Percentiles rank a stretch among this genome's conserved stretches.
These are phyloP conservation scores for Phaeomoniella chlamydospora DNA, from an alignment of 2,329 filamentous ascomycete genomes.

Conservation along the genomic window DNA sequence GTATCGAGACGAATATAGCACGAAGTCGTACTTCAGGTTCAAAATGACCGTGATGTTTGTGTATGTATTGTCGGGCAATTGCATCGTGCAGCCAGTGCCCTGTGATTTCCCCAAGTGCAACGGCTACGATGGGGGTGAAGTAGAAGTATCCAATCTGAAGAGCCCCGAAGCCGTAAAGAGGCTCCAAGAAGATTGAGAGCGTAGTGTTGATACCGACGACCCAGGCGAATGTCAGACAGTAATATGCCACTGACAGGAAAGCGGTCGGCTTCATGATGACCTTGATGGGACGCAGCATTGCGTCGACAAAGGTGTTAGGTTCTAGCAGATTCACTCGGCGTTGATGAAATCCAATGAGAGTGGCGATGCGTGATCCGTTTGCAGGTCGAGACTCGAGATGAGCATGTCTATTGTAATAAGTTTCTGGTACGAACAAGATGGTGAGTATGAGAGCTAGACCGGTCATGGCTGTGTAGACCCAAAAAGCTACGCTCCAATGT, in stretches of 20 bases:
- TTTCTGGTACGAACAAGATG: conserved; percentile 21
- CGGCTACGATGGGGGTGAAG: conserved; percentile 41
- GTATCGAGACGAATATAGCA: conserved; percentile 31
- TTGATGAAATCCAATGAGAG: conserved; percentile 15
- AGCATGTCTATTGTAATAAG: conserved; percentile 21
- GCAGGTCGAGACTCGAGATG: conserved; percentile 15
- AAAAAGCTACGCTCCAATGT: conserved; percentile 21
- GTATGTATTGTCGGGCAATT: conserved; percentile 30
- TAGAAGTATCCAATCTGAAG: conserved; percentile 41
- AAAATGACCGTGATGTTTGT: conserved; percentile 34
- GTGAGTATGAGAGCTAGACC: conserved; percentile 18
- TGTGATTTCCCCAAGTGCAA: conserved; percentile 35
- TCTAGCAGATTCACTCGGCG: conserved; percentile 5
- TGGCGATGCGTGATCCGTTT: conserved; percentile 12
- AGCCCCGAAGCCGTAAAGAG: conserved; percentile 35
- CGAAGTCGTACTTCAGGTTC: conserved; percentile 41
- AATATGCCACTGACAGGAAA: conserved; percentile 20
- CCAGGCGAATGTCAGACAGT: conserved; percentile 25
- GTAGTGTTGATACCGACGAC: conserved; percentile 41
- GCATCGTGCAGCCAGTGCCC: conserved; percentile 44
- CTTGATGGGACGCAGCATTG: conserved; percentile 19
- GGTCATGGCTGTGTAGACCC: conserved; percentile 18
- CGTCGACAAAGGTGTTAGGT: conserved; percentile 17
- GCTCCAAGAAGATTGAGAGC: conserved; percentile 35
- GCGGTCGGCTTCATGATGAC: conserved; percentile 24